Percentiles rank a stretch among this genome's conserved stretches.
These are phyloP conservation scores for Anaeromyces robustus DNA, from an alignment of 192 early-diverging fungal genomes.

Conservation along the genomic window DNA sequence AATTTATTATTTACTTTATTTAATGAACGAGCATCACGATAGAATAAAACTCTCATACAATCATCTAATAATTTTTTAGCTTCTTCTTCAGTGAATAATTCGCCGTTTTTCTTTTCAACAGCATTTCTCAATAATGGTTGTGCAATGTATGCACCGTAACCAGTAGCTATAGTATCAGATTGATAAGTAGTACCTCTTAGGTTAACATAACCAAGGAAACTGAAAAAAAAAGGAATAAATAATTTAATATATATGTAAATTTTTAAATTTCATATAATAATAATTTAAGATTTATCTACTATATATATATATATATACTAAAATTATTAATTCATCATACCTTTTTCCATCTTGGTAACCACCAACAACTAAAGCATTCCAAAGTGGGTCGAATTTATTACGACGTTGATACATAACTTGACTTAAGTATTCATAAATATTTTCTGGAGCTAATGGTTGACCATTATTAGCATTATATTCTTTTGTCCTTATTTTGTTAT, in stretches of 20 bases:
- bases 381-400: conserved; percentile 79
- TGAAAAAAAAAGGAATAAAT: too few relatives aligned
- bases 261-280: too few relatives aligned
- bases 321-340: too few relatives aligned
- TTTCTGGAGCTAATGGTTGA: conserved; percentile 60
- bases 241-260: too few relatives aligned
- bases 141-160: conserved; percentile 79
- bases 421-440: conserved; percentile 83
- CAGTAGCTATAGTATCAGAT: conserved; percentile 79
- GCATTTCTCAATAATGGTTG: conserved; percentile 83
- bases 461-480: conserved; percentile 84
- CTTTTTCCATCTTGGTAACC: conserved; percentile 61
- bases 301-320: too few relatives aligned
- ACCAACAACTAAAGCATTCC: conserved; percentile 88
- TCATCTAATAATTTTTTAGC: conserved; percentile 71
- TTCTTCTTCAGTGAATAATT: conserved; percentile 72
- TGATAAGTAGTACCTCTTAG: conserved; percentile 88
- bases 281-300: too few relatives aligned
- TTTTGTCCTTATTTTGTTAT: conserved; percentile 36
- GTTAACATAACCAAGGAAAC: conserved; percentile 85
- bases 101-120: conserved; percentile 68
- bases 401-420: conserved; percentile 84
- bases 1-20: conserved; percentile 51
- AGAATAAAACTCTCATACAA: conserved; percentile 82
- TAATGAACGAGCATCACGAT: conserved; percentile 81